Evolutionary conservation across 768 basidiomycete genomes (phyloP).

Genomic region (Austroboletus eburneus): DNA sequence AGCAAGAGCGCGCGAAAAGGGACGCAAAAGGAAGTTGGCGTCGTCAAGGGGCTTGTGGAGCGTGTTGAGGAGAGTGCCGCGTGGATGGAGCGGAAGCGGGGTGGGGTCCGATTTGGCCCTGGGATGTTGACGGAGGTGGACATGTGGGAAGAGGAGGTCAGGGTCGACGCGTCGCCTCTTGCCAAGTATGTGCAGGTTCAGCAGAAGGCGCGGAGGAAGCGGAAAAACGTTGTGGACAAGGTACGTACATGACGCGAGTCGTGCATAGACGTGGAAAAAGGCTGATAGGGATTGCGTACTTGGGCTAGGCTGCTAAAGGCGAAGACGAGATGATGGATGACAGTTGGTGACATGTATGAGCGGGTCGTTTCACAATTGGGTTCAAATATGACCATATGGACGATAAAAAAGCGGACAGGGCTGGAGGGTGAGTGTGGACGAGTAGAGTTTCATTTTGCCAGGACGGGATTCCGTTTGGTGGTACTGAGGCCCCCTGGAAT

Average conservation of each 20-base stretch:
- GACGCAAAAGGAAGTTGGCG: constrained; percentile 50
- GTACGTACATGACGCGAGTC: constrained; percentile 31
- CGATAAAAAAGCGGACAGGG: too few relatives aligned
- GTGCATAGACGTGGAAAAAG: neutral
- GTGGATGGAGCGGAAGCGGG: constrained; percentile 74
- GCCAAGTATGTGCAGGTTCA: constrained; percentile 79
- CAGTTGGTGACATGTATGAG: constrained; percentile 12
- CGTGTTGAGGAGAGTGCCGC: constrained; percentile 78
- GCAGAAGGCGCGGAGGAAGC: constrained; percentile 75
- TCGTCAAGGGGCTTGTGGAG: constrained; percentile 77
- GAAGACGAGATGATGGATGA: constrained; percentile 66
- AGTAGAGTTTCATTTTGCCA: too few relatives aligned
- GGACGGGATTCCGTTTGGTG: neutral
- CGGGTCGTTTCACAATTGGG: neutral
- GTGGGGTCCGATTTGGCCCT: constrained; percentile 71
- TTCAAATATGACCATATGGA: neutral
- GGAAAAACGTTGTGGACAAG: constrained; percentile 69
- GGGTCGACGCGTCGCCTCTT: constrained; percentile 68
- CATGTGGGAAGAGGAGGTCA: constrained; percentile 63
- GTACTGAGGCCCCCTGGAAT: neutral
- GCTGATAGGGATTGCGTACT: constrained; percentile 14
- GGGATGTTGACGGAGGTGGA: constrained; percentile 64
- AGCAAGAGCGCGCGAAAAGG: constrained; percentile 53
- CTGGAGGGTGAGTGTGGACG: neutral
- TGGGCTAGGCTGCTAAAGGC: constrained; percentile 59